These are phyloP conservation scores for Bertia moriformis DNA, from an alignment of 2,329 filamentous ascomycete genomes.

Conservation along the genomic window DNA sequence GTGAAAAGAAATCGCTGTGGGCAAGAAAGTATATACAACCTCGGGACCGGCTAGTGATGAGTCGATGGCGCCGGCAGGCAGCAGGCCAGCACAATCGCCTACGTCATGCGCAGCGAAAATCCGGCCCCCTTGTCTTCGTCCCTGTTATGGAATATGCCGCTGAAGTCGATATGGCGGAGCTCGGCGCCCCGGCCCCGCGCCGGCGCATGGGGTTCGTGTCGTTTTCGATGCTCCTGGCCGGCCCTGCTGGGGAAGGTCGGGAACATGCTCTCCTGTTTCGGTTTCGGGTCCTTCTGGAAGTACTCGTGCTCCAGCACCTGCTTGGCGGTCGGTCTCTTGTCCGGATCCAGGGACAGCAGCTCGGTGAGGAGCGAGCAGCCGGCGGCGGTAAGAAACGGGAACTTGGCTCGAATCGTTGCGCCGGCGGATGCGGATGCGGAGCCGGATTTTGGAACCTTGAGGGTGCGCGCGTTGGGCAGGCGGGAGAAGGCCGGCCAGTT, in stretches of 20 bases:
- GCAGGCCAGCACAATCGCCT: no score
- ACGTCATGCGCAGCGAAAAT: no score
- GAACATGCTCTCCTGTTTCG: no score
- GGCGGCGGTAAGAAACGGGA: slow-evolving; percentile 66
- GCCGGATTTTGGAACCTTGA: slow-evolving; percentile 48
- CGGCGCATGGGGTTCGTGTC: slow-evolving; percentile 67
- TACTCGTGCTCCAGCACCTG: slow-evolving; percentile 70
- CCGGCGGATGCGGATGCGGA: slow-evolving; percentile 16
- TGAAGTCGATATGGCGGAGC: slow-evolving; percentile 46
- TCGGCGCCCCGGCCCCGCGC: slow-evolving; percentile 55
- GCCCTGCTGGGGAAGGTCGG: slow-evolving; percentile 94
- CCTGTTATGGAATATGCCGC: slow-evolving; percentile 54
- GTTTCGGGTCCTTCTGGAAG: slow-evolving; percentile 74
- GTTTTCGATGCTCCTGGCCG: slow-evolving; percentile 68
- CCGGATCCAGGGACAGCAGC: slow-evolving; percentile 64
- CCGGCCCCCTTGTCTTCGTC: slow-evolving; percentile 50
- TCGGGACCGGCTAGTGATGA: no score
- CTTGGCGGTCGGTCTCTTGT: slow-evolving; percentile 51
- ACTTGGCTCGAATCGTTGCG: slow-evolving; percentile 57
- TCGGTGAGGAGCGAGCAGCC: slow-evolving; percentile 56
- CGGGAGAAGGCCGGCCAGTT: slow-evolving; percentile 77
- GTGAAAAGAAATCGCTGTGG: no score
- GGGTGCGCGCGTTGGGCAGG: slow-evolving; percentile 69
- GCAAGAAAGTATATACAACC: no score
- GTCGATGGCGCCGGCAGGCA: no score